Conservation (phyloP, 108 stramenopile species). For the Cyclotella atomus region DNA sequence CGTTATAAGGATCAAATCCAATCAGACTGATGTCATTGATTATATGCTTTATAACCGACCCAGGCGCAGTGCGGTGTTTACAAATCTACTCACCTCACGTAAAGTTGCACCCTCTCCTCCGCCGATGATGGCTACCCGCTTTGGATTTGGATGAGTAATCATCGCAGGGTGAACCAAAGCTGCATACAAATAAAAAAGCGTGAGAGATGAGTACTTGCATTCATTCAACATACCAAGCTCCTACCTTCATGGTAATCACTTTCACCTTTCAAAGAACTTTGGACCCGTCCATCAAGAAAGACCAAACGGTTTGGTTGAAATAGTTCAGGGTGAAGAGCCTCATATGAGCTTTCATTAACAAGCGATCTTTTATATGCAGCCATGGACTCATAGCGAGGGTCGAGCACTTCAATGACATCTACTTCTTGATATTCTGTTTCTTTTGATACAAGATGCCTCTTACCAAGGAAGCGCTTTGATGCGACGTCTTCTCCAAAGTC, state of each 20-base stretch:
- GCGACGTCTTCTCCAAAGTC: constrained; percentile 24
- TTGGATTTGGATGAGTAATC: constrained; percentile 82
- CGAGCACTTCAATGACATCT: constrained; percentile 62
- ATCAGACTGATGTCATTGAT: background rate
- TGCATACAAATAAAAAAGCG: background rate
- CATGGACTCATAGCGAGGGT: constrained; percentile 33
- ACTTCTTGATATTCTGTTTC: constrained; percentile 41
- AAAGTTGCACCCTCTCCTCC: constrained; percentile 84
- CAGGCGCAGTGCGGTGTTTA: constrained; percentile 10
- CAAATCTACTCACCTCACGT: constrained; percentile 70
- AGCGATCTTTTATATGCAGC: constrained; percentile 50
- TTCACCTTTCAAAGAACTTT: constrained; percentile 48
- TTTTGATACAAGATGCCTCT: constrained; percentile 35
- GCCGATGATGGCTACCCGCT: constrained; percentile 75
- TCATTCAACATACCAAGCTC: too few relatives aligned
- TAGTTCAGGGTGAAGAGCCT: constrained; percentile 57
- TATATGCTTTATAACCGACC: background rate
- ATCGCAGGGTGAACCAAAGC: constrained; percentile 94
- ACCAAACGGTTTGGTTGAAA: constrained; percentile 58
- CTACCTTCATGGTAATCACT: constrained; percentile 75
- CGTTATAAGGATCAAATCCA: too few relatives aligned
- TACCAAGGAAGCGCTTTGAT: constrained; percentile 6
- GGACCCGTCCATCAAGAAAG: constrained; percentile 68
- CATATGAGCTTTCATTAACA: constrained; percentile 57
- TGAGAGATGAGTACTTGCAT: background rate